phyloP scores from a whole-genome alignment of 805 yeast genomes.

The Alloascoidea hylecoeti region DNA sequence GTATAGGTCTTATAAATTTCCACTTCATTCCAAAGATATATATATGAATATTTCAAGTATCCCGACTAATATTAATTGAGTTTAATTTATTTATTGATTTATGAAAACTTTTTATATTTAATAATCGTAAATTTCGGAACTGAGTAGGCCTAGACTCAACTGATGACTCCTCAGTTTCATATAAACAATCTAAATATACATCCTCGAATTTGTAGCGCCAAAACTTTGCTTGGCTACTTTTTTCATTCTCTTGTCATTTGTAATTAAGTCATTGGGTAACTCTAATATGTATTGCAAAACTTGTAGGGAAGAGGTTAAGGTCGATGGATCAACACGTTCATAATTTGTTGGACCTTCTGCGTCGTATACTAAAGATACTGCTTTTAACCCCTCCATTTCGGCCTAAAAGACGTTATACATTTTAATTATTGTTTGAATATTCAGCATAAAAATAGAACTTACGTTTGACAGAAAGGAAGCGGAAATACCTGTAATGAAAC shows the following conservation, averaged over 20 bases:
- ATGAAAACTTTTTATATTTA: too few relatives aligned
- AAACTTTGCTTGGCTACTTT: not conserved
- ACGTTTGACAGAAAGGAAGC: constrained; percentile 26
- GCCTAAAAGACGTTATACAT: not conserved
- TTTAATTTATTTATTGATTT: too few relatives aligned
- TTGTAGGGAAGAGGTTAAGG: not conserved
- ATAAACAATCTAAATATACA: constrained; percentile 1
- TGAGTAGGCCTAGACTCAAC: too few relatives aligned
- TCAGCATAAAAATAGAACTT: constrained; percentile 4
- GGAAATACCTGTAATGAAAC: constrained; percentile 40
- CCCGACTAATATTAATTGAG: too few relatives aligned
- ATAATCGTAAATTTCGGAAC: too few relatives aligned
- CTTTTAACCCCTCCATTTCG: not conserved
- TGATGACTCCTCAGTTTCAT: too few relatives aligned
- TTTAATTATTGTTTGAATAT: too few relatives aligned
- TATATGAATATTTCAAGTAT: too few relatives aligned
- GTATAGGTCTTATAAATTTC: too few relatives aligned
- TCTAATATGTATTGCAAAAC: not conserved
- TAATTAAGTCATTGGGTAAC: not conserved
- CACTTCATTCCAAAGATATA: too few relatives aligned
- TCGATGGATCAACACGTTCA: constrained; percentile 1
- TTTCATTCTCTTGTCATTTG: not conserved
- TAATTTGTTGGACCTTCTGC: constrained; percentile 1
- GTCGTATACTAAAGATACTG: not conserved
- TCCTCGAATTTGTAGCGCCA: not conserved